Evolutionary conservation across 2,329 filamentous ascomycete genomes (phyloP).

Genomic region (Exophiala oligosperma): DNA sequence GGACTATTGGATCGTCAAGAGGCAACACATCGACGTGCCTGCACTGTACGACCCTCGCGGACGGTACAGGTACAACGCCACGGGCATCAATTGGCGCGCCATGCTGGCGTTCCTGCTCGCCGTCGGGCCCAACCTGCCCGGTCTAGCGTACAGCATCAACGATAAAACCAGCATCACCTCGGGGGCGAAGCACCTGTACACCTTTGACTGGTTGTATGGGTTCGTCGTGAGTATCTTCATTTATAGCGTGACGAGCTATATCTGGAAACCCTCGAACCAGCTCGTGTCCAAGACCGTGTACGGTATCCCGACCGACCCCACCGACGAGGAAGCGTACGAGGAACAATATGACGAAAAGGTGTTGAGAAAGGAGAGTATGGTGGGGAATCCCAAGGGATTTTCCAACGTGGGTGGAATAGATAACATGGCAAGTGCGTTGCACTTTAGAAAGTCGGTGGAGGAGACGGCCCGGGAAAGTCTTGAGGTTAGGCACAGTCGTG

Average conservation of each 20-base stretch:
- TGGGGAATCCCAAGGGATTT: conserved; percentile 25
- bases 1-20: conserved; percentile 31
- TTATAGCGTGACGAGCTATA: conserved; percentile 44
- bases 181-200: conserved; percentile 58
- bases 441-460: conserved; percentile 18
- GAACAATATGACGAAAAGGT: conserved; percentile 22
- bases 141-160: conserved; percentile 55
- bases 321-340: conserved; percentile 20
- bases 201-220: conserved; percentile 67
- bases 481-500: conserved; percentile 14
- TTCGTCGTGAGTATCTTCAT: conserved; percentile 58
- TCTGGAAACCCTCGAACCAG: conserved; percentile 19
- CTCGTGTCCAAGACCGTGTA: conserved; percentile 21
- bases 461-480: conserved; percentile 19
- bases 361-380: conserved; percentile 18
- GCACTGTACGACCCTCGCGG: conserved; percentile 25
- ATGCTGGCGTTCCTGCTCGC: conserved; percentile 18
- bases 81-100: conserved; percentile 56
- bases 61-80: conserved; percentile 43
- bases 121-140: conserved; percentile 47
- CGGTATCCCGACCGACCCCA: conserved; percentile 19
- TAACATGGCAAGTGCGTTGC: conserved; percentile 15
- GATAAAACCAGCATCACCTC: conserved; percentile 31
- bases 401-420: conserved; percentile 21
- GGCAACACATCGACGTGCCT: conserved; percentile 21